Base-by-base conservation (phyloP, 371 early-diverging fungal genomes). In the Mucor sp. region DNA sequence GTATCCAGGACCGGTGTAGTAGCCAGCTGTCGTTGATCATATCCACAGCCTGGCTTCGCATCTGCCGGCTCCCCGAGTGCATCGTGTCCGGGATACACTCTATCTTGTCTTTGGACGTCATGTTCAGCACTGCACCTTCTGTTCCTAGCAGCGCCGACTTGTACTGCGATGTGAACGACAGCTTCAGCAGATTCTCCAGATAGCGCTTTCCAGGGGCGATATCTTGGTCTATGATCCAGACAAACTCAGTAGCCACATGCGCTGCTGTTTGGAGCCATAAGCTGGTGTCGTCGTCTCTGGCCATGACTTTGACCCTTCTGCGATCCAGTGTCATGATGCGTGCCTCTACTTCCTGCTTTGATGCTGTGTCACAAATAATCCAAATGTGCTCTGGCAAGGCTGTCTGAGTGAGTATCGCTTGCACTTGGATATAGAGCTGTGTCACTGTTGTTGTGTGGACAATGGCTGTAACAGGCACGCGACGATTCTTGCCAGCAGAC, bases 381-480 rank as follows among this genome's bases (percentile, higher is more conserved):
- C 86, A 87, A 41, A 87, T 75, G 48, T 69, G 67, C 30, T 85
- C 80, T 6, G 86, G 81, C n/a, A 77, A 74, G 25, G 79, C 75
- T 5, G 80, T 79, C 61, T 87, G 87, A 30, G 79, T 57, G 39
- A 85, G 56, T n/a, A 87, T 65, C 2, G 85, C 74, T 32, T 75
- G 76, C 28, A 87, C 63, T 67, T 87, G 87, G 17, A 68, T 43
- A 2, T 76, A 69, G 2, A 85, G 55, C 19, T 74, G 75, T 37
- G 67, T 41, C 27, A 59, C 67, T 63, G 67, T 75, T 30, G 73
- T 68, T 6, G 79, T 75, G 23, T 80, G 74, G 21, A 87, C 68
- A 4, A 87, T 75, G 47, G 79, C 85, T 33, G 85, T 85, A 17
- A 82, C 82, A 3, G 87, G 71, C 0, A 83, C 84, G 6, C 78